Evolutionary conservation across 169 alveolate species (phyloP).

Genomic region (Cryptosporidium bovis): DNA sequence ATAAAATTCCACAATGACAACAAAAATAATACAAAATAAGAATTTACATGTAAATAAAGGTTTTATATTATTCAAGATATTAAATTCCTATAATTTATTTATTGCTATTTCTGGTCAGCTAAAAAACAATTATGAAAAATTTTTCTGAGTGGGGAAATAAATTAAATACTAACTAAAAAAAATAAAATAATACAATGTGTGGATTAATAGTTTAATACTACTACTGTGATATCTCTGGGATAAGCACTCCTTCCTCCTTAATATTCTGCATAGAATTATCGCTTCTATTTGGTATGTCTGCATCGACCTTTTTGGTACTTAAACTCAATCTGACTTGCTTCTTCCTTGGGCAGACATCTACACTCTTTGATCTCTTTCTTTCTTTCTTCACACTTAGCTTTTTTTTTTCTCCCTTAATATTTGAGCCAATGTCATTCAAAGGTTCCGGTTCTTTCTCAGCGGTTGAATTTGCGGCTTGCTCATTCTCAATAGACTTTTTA

Average conservation of each 20-base stretch:
- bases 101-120: no score
- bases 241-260: no score
- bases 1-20: background rate
- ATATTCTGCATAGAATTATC: no score
- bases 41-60: background rate
- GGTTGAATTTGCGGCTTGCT: background rate
- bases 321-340: conserved; percentile 32
- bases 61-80: no score
- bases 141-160: no score
- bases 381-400: conserved; percentile 24
- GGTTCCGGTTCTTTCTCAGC: background rate
- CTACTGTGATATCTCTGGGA: background rate
- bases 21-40: background rate
- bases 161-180: no score
- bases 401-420: conserved; percentile 29
- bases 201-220: no score
- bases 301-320: background rate
- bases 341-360: conserved; percentile 37
- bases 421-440: background rate
- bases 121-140: no score
- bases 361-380: conserved; percentile 36
- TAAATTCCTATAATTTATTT: no score
- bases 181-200: no score
- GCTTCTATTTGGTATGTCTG: no score
- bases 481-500: background rate